Evolutionary conservation across 2,329 filamentous ascomycete species (phyloP).

Genomic region (Pseudocercospora vitis): DNA sequence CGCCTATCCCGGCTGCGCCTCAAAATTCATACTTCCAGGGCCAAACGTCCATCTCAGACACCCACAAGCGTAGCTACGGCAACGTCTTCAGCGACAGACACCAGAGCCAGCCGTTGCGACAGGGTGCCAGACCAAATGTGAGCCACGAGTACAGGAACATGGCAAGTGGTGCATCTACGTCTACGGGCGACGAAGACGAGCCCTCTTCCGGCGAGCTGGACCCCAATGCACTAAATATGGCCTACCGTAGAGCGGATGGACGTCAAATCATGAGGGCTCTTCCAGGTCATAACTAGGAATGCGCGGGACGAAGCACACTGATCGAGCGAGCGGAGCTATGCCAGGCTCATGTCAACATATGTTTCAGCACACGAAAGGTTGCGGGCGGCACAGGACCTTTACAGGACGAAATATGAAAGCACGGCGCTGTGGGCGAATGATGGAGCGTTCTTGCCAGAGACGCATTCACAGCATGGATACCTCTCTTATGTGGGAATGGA

Average conservation of each 20-base stretch:
- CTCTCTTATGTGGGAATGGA: slow-evolving; percentile 14
- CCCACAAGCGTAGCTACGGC: slow-evolving; percentile 49
- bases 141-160: slow-evolving; percentile 16
- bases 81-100: slow-evolving; percentile 45
- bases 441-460: slow-evolving; percentile 19
- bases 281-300: slow-evolving; percentile 19
- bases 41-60: slow-evolving; percentile 26
- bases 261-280: slow-evolving; percentile 33
- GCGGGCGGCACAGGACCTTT: slow-evolving; percentile 5
- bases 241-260: slow-evolving; percentile 50
- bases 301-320: too few species aligned
- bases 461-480: slow-evolving; percentile 6
- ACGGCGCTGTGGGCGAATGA: slow-evolving; percentile 27
- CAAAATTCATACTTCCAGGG: slow-evolving; percentile 32
- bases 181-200: slow-evolving; percentile 38
- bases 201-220: slow-evolving; percentile 29
- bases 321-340: not conserved
- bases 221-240: slow-evolving; percentile 42
- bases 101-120: slow-evolving; percentile 45
- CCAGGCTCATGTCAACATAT: slow-evolving; percentile 1
- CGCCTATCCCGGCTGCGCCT: slow-evolving; percentile 44
- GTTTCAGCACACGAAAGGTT: slow-evolving; percentile 7
- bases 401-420: slow-evolving; percentile 18
- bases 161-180: slow-evolving; percentile 13
- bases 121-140: slow-evolving; percentile 45